Conservation (phyloP, 331 rosid genomes). For the Rhamnella rubrinervis region DNA sequence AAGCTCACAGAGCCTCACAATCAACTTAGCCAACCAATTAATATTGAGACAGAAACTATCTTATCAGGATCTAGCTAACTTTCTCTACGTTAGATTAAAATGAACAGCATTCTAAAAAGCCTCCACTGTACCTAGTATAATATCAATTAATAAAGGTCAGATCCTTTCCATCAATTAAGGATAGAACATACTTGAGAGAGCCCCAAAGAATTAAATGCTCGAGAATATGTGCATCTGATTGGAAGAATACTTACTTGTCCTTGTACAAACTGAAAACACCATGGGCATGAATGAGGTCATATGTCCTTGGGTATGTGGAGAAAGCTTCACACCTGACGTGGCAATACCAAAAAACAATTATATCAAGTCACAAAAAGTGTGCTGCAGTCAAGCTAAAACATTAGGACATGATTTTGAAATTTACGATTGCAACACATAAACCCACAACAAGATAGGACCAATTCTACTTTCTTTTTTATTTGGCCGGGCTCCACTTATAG, state of each 20-base stretch:
- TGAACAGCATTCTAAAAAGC: not conserved
- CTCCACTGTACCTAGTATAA: too few species aligned
- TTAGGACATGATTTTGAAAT: too few species aligned
- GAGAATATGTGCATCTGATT: not conserved
- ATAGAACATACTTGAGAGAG: not conserved
- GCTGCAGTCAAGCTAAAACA: too few species aligned
- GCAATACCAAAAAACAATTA: constrained; percentile 12
- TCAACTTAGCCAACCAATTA: too few species aligned
- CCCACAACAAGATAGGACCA: too few species aligned
- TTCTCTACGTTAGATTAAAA: not conserved
- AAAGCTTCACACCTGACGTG: constrained; percentile 83
- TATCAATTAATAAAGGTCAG: not conserved
- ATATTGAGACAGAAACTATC: too few species aligned
- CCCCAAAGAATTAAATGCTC: not conserved
- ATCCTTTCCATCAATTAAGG: not conserved
- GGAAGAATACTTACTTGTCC: constrained; percentile 61
- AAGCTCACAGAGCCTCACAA: too few species aligned
- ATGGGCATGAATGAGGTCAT: constrained; percentile 87
- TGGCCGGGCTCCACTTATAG: too few species aligned
- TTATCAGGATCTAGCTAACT: not conserved
- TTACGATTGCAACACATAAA: too few species aligned
- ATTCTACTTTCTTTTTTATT: too few species aligned
- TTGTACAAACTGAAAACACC: constrained; percentile 78
- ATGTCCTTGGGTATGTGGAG: constrained; percentile 95
- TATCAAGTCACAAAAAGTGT: not conserved